Base-by-base conservation (phyloP, 768 basidiomycete species). In the Pisolithus microcarpus region DNA sequence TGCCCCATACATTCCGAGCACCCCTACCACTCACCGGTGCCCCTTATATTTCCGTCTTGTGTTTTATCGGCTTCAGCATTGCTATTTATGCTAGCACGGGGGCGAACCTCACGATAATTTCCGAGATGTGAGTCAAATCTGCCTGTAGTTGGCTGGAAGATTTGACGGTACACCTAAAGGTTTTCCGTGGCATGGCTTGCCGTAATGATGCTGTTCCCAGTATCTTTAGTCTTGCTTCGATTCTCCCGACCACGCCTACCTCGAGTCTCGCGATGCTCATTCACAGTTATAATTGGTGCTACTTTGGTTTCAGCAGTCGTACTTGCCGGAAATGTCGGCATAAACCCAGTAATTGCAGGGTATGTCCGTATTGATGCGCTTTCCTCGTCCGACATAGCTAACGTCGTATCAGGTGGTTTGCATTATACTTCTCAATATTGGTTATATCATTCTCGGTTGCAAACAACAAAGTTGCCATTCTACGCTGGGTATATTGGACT, bases 151-250 rank as follows among this genome's bases (percentile, higher is more conserved):
- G 40, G 37, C 9, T 26, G 19, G 31, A 40, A 3, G 8, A 36
- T 16, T 28, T 56, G 50, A 57, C n/a, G 7, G 56, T 48, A 15
- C 21, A 11, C 7, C 38, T 1, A 46, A 23, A 81, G 79, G 76
- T 85, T 85, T 68, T 79, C 82, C 4, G 72, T 85, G 5, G 78
- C 76, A 13, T 87, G 84, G 82, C 70, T 86, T 19, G 69, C 75
- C 2, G 77, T 83, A 30, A 84, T 86, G 81, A 60, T 71, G 1
- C 62, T 85, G 19, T 87, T 85, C 57, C 82, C 85, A 0, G 38
- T 82, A 15, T 77, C 82, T 3, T 67, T 81, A 3, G 60, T 86
- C 5, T 54, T 85, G 5, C 67, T 87, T 24, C 80, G 79, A 52
- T 85, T 83, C 66, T 84, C 83, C 52, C 76, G 84, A 16, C 78